phyloP scores from a whole-genome alignment of 768 basidiomycete species.

The Mycena filopes region DNA sequence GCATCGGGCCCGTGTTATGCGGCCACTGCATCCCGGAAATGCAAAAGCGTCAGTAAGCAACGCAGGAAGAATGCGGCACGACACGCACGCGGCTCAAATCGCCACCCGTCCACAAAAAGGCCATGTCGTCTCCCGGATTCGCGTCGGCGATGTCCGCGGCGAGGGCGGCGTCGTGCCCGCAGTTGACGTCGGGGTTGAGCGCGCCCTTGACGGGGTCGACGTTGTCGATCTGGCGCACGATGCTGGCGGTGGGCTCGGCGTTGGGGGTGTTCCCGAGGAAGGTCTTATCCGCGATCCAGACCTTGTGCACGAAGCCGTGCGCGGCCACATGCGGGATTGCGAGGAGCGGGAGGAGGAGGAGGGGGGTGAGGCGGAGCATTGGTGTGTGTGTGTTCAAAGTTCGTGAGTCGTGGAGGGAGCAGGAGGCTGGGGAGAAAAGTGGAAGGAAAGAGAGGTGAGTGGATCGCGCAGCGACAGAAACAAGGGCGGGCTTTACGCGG shows the following conservation, averaged over 20 bases:
- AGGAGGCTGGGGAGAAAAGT: neutral
- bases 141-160: conserved; percentile 64
- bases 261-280: conserved; percentile 50
- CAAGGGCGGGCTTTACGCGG: conserved; percentile 10
- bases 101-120: conserved; percentile 68
- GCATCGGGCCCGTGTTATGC: conserved; percentile 59
- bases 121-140: conserved; percentile 66
- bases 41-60: neutral
- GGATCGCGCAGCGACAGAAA: conserved; percentile 27
- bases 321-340: conserved; percentile 52
- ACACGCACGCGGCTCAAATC: conserved; percentile 33
- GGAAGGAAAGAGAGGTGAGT: conserved; percentile 21
- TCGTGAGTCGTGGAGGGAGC: neutral
- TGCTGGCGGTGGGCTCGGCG: conserved; percentile 41
- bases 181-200: conserved; percentile 65
- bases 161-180: conserved; percentile 63
- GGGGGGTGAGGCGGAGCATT: conserved; percentile 40
- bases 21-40: conserved; percentile 23
- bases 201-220: conserved; percentile 63
- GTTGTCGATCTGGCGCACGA: conserved; percentile 53
- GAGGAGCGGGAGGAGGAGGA: conserved; percentile 46
- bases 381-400: conserved; percentile 10
- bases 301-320: conserved; percentile 54
- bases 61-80: conserved; percentile 17
- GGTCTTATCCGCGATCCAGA: conserved; percentile 52